Evolutionary conservation across 2,329 filamentous ascomycete species (phyloP).

Genomic region (Penicillium sp.): DNA sequence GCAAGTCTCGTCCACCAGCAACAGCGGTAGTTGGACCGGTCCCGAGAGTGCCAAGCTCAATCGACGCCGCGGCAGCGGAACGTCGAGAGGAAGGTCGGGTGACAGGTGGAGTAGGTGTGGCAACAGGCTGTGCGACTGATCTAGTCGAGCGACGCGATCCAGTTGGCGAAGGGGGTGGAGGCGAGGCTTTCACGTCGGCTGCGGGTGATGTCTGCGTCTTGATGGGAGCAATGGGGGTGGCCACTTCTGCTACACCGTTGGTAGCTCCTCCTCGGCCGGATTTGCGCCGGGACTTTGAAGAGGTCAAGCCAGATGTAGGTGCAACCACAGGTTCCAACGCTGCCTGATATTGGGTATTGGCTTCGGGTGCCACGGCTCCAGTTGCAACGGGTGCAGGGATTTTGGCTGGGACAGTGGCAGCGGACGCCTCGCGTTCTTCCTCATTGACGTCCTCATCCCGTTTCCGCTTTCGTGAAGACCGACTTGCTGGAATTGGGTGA

Average conservation of each 20-base stretch:
- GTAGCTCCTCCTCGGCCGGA: slow-evolving; percentile 46
- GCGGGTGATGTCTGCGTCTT: slow-evolving; percentile 18
- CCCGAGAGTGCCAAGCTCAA: slow-evolving; percentile 26
- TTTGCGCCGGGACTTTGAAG: slow-evolving; percentile 33
- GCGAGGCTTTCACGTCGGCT: slow-evolving; percentile 24
- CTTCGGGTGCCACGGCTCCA: neutral
- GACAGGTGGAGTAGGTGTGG: slow-evolving; percentile 36
- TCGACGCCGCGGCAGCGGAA: slow-evolving; percentile 29
- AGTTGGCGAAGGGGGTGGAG: slow-evolving; percentile 27
- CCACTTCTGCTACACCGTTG: slow-evolving; percentile 19
- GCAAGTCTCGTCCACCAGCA: slow-evolving; percentile 35
- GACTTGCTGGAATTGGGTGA: slow-evolving; percentile 25
- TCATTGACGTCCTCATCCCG: slow-evolving; percentile 50
- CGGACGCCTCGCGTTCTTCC: slow-evolving; percentile 8
- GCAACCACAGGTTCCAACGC: neutral
- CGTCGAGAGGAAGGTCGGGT: slow-evolving; percentile 39
- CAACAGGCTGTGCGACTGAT: slow-evolving; percentile 18
- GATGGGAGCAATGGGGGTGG: slow-evolving; percentile 29
- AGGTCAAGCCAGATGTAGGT: slow-evolving; percentile 7
- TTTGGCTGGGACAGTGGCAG: neutral
- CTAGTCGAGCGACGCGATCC: slow-evolving; percentile 28
- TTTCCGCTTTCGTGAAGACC: slow-evolving; percentile 55
- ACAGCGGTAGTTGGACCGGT: slow-evolving; percentile 16
- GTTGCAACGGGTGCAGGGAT: slow-evolving; percentile 6
- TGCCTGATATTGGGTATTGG: neutral